Evolutionary conservation across 305 asterid genomes (phyloP).

Genomic region (Fraxinus greggii): DNA sequence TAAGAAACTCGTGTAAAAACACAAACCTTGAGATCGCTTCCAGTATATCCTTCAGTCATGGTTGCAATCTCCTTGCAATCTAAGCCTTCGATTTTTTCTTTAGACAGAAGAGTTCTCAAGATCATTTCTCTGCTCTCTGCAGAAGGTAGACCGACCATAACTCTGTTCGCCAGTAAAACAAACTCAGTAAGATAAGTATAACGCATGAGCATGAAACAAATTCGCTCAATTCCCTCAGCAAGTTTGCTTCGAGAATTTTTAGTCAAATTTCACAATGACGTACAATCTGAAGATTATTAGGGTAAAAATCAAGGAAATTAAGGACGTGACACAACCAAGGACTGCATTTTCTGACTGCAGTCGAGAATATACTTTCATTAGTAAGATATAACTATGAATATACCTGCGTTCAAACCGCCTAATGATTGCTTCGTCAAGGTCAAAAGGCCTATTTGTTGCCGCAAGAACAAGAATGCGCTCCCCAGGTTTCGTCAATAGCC

Average conservation of each 20-base stretch:
- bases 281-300: background rate
- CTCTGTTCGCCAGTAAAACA: constrained; percentile 45
- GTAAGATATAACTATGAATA: background rate
- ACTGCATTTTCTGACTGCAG: background rate
- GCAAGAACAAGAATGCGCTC: constrained; percentile 96
- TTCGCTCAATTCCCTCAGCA: background rate
- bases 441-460: constrained; percentile 93
- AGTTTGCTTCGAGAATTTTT: background rate
- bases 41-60: constrained; percentile 89
- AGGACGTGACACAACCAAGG: background rate
- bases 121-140: constrained; percentile 84
- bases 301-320: background rate
- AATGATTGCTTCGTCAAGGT: constrained; percentile 94
- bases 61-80: constrained; percentile 80
- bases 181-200: constrained; percentile 15
- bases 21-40: constrained; percentile 95
- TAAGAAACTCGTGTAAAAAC: background rate
- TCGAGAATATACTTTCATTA: background rate
- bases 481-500: constrained; percentile 79
- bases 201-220: background rate
- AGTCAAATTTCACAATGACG: background rate
- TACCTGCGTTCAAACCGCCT: constrained; percentile 98
- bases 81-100: constrained; percentile 70
- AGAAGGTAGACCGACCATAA: constrained; percentile 89
- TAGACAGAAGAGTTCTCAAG: constrained; percentile 71